Conservation (phyloP, 164 flowering plant genomes). For the Saururus chinensis region DNA sequence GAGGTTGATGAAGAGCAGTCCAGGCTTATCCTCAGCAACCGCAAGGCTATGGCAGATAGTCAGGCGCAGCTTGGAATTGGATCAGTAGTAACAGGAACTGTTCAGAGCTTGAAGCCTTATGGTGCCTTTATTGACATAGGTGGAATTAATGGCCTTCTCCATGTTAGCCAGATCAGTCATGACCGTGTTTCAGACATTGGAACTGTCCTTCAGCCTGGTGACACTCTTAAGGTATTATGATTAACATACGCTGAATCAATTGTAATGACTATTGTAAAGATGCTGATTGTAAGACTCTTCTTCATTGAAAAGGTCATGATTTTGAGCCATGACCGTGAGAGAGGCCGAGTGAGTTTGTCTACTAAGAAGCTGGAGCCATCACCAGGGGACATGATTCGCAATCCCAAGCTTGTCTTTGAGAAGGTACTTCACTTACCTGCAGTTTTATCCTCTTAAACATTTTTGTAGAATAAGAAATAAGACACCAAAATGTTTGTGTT, state of each 20-base stretch:
- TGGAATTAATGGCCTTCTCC: slow-evolving; percentile 96
- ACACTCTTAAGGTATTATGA: slow-evolving; percentile 68
- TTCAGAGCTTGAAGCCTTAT: slow-evolving; percentile 90
- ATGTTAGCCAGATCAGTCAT: slow-evolving; percentile 97
- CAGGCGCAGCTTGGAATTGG: slow-evolving; percentile 97
- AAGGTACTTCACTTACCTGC: slow-evolving; percentile 41
- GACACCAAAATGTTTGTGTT: background rate
- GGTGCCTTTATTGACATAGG: slow-evolving; percentile 98
- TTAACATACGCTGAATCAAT: background rate
- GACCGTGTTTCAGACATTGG: slow-evolving; percentile 92
- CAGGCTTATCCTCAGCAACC: slow-evolving; percentile 84
- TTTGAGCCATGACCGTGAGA: slow-evolving; percentile 91
- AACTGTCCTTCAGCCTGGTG: slow-evolving; percentile 94
- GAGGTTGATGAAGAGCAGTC: slow-evolving; percentile 92
- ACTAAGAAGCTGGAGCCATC: slow-evolving; percentile 98
- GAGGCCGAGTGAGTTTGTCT: slow-evolving; percentile 94
- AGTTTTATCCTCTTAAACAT: too few species aligned
- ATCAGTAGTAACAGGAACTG: slow-evolving; percentile 83
- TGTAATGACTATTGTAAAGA: background rate
- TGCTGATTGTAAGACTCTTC: background rate
- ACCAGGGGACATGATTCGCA: slow-evolving; percentile 99
- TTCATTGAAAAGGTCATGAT: slow-evolving; percentile 65
- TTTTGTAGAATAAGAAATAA: too few species aligned
- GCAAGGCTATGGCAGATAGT: slow-evolving; percentile 96
- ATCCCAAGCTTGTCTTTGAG: slow-evolving; percentile 91